These are phyloP conservation scores for Cynara cardunculus DNA, from an alignment of 129 eudicot species.

Conservation along the genomic window DNA sequence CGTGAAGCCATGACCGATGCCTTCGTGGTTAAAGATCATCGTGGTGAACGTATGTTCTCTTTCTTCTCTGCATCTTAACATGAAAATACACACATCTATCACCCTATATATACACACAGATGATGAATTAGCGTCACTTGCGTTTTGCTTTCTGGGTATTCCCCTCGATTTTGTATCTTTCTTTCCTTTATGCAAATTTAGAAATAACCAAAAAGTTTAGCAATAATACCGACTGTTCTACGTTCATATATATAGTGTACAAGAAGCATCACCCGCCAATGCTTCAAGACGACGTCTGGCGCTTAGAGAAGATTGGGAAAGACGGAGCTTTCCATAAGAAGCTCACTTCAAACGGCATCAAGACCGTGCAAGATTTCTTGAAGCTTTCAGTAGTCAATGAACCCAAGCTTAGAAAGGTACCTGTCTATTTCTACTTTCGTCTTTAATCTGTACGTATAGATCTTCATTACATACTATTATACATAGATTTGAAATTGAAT, in stretches of 20 bases:
- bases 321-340: constrained; percentile 71
- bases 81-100: neutral
- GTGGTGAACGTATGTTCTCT: constrained; percentile 72
- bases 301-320: constrained; percentile 89
- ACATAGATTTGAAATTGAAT: neutral
- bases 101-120: neutral
- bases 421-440: neutral
- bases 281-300: constrained; percentile 81
- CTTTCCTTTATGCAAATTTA: neutral
- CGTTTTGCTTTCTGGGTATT: neutral
- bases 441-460: neutral
- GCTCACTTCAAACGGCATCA: constrained; percentile 38
- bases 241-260: constrained; percentile 44
- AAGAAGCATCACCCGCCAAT: constrained; percentile 86
- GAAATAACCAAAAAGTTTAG: neutral
- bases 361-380: constrained; percentile 65
- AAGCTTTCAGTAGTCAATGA: constrained; percentile 41
- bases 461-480: neutral
- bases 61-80: neutral
- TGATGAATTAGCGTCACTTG: neutral
- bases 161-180: neutral
- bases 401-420: constrained; percentile 45
- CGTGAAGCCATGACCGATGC: constrained; percentile 62
- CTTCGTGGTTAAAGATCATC: constrained; percentile 75
- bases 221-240: neutral